Percentiles rank a stretch among this genome's conserved stretches.
Conservation (phyloP, 2,329 filamentous ascomycete species). For the Cordyceps fumosorosea region DNA sequence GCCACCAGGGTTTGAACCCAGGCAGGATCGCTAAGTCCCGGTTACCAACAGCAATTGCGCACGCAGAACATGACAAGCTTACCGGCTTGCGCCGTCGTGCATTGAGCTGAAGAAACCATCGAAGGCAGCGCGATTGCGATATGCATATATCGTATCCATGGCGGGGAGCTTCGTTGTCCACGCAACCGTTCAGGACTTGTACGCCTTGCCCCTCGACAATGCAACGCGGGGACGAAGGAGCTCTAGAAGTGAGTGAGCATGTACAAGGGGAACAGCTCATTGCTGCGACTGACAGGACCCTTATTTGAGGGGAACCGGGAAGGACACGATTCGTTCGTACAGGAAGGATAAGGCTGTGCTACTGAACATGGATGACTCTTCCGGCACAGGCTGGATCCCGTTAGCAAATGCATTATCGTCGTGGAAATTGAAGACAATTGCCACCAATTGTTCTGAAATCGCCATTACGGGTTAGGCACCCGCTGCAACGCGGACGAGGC, state of each 20-base stretch:
- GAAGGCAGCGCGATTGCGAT: background rate
- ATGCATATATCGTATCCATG: background rate
- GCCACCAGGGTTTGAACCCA: background rate
- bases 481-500: background rate
- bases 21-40: background rate
- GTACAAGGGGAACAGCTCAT: background rate
- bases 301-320: background rate
- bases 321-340: background rate
- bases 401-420: background rate
- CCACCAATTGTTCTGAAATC: background rate
- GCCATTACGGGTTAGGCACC: background rate
- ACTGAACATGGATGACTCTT: background rate
- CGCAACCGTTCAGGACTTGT: background rate
- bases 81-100: background rate
- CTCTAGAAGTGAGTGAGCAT: background rate
- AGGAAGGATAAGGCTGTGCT: background rate
- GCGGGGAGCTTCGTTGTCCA: background rate
- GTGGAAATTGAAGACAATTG: background rate
- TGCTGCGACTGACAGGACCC: background rate
- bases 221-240: background rate
- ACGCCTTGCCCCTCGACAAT: background rate
- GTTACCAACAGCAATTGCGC: background rate
- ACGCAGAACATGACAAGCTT: background rate
- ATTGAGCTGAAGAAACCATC: background rate
- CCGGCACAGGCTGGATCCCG: background rate